Evolutionary conservation across 306 rosid genomes (phyloP).

Genomic region (Aeschynomene evenia): DNA sequence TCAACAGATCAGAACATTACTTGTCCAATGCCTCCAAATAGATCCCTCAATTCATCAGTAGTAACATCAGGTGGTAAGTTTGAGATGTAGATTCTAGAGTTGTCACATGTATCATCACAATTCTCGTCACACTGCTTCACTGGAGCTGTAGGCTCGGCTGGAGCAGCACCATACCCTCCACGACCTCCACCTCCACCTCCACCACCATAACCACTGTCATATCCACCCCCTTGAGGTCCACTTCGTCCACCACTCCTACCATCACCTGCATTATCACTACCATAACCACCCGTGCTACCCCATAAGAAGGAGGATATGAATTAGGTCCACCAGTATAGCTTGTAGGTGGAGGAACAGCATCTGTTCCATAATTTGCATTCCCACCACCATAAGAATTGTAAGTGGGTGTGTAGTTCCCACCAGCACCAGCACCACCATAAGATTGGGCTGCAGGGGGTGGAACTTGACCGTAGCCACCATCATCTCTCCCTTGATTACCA

Average conservation of each 20-base stretch:
- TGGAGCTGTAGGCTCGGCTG: constrained; percentile 61
- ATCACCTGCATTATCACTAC: constrained; percentile 54
- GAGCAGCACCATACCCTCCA: constrained; percentile 70
- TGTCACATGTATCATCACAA: constrained; percentile 89
- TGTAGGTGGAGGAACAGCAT: constrained; percentile 93
- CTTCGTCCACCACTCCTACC: constrained; percentile 57
- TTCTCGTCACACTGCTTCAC: constrained; percentile 94
- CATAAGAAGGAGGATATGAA: constrained; percentile 86
- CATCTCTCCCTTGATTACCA: constrained; percentile 77
- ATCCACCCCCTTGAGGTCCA: constrained; percentile 52
- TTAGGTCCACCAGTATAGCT: constrained; percentile 83
- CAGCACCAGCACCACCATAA: constrained; percentile 52
- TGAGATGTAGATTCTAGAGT: constrained; percentile 94
- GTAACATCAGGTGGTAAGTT: constrained; percentile 95
- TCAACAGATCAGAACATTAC: constrained; percentile 55
- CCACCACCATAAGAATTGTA: constrained; percentile 53
- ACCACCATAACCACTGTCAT: constrained; percentile 52
- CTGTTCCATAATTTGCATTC: constrained; percentile 67
- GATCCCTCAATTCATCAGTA: constrained; percentile 75
- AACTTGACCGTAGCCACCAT: constrained; percentile 71
- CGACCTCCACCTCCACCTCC: constrained; percentile 68
- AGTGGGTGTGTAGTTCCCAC: constrained; percentile 63
- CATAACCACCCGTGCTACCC: constrained; percentile 68
- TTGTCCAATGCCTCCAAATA: constrained; percentile 99
- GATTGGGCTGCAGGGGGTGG: constrained; percentile 64